Evolutionary conservation across 352 stramenopile species (phyloP), one percentile per base, ranked within the genome.

Genomic region (Aphanomyces euteiches): DNA sequence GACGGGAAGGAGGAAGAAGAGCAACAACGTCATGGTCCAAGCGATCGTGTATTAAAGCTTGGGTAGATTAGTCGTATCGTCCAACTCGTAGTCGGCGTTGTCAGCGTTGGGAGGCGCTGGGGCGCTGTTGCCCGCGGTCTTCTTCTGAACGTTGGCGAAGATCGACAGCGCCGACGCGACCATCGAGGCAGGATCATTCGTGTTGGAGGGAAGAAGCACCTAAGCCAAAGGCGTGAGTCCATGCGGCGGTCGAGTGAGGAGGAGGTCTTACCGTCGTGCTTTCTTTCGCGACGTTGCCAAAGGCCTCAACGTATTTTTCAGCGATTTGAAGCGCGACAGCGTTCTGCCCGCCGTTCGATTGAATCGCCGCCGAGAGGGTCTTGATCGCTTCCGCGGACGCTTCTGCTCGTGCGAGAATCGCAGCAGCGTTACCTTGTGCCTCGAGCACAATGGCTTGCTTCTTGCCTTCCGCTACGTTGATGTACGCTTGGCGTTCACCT

Each of bases 291-390:
- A 96, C 85, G 61, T 95, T 90, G 45, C 83, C 83, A 73, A 96
- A 97, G n/a, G 87, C 90, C 15, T 95, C 84, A 45, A 97, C 84
- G 78, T 96, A 96, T 78, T 97, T 94, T 75, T 97, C 90, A 1
- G 90, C 90, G 43, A 97, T 78, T 65, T 95, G 86, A 1, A 96
- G 84, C 70, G 85, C 78, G 34, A 96, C 88, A 0, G 88, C 90
- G 39, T 97, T 85, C 41, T 80, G 77, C 12, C 90, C 90, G 45
- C 90, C 89, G 3, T 76, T 72, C 68, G 78, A 72, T 40, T 78
- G 73, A 45, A 96, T 95, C 41, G 88, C 84, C 7, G 74, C 28
- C 56, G 88, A 93, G 15, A 97, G 77, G 7, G 78, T 79, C 50
- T 82, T 75, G 66, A 97, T 95, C 15, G 87, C 90, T 7, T 89